Conservation (phyloP, 257 asterid species). For the Plantago major region DNA sequence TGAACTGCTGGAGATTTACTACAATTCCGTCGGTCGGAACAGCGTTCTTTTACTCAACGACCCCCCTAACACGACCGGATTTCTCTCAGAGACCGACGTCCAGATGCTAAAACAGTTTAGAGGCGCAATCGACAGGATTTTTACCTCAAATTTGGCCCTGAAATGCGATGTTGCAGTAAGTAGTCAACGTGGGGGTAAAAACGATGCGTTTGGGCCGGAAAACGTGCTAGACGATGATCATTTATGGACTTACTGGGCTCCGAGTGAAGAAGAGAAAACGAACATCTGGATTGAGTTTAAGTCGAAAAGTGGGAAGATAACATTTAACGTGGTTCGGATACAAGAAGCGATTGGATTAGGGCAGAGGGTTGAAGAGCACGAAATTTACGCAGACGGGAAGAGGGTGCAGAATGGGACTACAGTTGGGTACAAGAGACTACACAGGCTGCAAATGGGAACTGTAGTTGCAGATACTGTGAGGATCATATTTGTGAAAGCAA, state of each 20-base stretch:
- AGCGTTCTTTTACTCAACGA: constrained; percentile 77
- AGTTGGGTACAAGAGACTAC: constrained; percentile 80
- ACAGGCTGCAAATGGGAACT: constrained; percentile 53
- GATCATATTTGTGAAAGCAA: constrained; percentile 57
- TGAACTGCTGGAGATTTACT: constrained; percentile 62
- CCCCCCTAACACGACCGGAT: constrained; percentile 77
- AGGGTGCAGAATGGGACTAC: constrained; percentile 61
- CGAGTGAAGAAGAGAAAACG: constrained; percentile 36
- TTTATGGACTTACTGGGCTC: constrained; percentile 90
- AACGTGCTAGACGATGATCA: constrained; percentile 66
- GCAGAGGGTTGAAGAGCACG: constrained; percentile 59
- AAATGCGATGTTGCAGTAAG: constrained; percentile 43
- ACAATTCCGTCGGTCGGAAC: constrained; percentile 85
- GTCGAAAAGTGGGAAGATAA: constrained; percentile 26
- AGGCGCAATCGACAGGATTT: constrained; percentile 55
- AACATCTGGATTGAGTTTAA: constrained; percentile 66
- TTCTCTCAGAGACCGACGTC: constrained; percentile 61
- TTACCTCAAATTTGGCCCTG: constrained; percentile 46
- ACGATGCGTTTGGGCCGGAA: constrained; percentile 50
- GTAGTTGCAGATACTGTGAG: constrained; percentile 44
- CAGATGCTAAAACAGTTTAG: constrained; percentile 49
- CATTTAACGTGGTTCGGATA: constrained; percentile 73
- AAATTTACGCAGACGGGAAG: constrained; percentile 49
- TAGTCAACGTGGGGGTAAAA: constrained; percentile 63
- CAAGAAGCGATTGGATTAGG: constrained; percentile 95